These are phyloP conservation scores for Pseudocercospora musae DNA, from an alignment of 2,329 filamentous ascomycete species.

Conservation along the genomic window DNA sequence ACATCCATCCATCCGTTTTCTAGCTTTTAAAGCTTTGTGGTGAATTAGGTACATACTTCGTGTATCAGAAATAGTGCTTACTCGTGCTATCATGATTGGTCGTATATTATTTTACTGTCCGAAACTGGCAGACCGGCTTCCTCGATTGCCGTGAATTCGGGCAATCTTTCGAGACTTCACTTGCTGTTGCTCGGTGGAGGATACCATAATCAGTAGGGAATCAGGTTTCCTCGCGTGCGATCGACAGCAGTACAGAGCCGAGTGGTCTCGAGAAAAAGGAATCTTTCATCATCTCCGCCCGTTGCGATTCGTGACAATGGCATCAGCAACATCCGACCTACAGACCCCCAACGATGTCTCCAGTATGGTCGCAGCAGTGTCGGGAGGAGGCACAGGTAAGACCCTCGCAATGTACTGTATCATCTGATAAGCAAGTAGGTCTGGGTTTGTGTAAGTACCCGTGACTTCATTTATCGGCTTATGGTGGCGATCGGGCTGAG, in stretches of 20 bases:
- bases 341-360: constrained; percentile 27
- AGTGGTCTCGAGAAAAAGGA: background rate
- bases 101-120: background rate
- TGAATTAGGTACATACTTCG: background rate
- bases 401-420: background rate
- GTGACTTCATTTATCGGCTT: background rate
- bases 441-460: constrained; percentile 26
- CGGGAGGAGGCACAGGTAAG: constrained; percentile 21
- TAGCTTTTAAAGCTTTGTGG: background rate
- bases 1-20: constrained; percentile 1
- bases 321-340: constrained; percentile 21
- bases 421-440: constrained; percentile 22
- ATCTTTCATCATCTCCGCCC: background rate
- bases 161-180: background rate
- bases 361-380: constrained; percentile 33
- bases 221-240: background rate
- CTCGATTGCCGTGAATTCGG: background rate
- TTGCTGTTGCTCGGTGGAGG: background rate
- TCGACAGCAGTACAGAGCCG: background rate
- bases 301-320: constrained; percentile 9
- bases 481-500: background rate
- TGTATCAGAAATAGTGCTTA: background rate
- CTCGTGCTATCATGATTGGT: background rate
- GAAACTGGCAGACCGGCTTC: background rate
- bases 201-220: background rate